phyloP scores from a whole-genome alignment of 345 rosid species.

The Syzygium grande region DNA sequence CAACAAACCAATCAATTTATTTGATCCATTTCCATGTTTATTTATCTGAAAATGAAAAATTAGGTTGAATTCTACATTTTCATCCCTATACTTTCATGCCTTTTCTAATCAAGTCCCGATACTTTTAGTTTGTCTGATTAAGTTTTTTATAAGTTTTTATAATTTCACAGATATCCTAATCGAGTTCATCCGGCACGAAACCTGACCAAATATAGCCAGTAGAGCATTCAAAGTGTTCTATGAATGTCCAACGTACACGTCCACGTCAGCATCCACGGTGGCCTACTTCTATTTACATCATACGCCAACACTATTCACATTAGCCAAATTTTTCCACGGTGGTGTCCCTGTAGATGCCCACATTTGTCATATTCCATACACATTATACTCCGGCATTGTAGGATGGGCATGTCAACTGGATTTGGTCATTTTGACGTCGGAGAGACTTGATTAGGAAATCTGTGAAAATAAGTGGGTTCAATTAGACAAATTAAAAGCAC shows the following conservation, averaged over 20 bases:
- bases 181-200: rapidly evolving
- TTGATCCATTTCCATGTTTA: neutral
- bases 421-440: neutral
- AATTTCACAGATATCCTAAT: neutral
- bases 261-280: neutral
- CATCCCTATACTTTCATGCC: neutral
- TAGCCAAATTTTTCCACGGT: rapidly evolving
- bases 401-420: neutral
- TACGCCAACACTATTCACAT: rapidly evolving
- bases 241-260: neutral
- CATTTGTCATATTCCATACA: neutral
- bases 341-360: neutral
- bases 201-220: neutral
- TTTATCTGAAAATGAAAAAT: neutral
- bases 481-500: neutral
- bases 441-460: neutral
- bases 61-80: neutral
- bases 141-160: neutral
- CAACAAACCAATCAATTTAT: neutral
- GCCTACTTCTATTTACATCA: neutral
- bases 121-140: rapidly evolving
- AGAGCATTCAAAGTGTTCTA: rapidly evolving
- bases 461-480: neutral
- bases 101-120: neutral
- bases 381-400: neutral